Percentiles rank a stretch among this genome's conserved stretches.
These are phyloP conservation scores for Trichosporon coremiiforme DNA, from an alignment of 1,284 basidiomycete genomes.

Conservation along the genomic window DNA sequence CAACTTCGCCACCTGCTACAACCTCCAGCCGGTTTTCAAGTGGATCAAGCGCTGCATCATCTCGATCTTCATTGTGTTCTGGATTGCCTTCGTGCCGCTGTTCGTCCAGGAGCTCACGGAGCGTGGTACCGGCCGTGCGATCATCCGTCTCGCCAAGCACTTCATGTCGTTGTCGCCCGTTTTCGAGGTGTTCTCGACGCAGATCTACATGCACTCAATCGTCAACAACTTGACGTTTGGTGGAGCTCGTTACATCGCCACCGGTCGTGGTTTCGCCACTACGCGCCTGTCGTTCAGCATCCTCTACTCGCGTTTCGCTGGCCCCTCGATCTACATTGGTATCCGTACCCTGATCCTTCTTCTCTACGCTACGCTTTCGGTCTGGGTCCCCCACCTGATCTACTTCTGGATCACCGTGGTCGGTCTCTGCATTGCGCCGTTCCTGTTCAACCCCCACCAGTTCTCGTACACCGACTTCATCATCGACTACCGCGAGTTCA, in stretches of 20 bases:
- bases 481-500: constrained; percentile 93
- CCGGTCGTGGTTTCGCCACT: constrained; percentile 96
- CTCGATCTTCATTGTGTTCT: constrained; percentile 94
- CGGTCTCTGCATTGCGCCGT: constrained; percentile 84
- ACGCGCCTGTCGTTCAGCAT: constrained; percentile 90
- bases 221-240: constrained; percentile 92
- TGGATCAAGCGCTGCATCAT: constrained; percentile 95
- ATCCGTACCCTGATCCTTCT: constrained; percentile 86
- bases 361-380: constrained; percentile 82
- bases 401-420: constrained; percentile 95
- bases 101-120: constrained; percentile 95
- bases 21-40: constrained; percentile 80
- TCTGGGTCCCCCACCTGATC: constrained; percentile 87
- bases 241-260: constrained; percentile 96
- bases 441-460: constrained; percentile 96
- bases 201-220: constrained; percentile 94
- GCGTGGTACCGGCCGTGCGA: constrained; percentile 82
- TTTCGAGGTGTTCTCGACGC: constrained; percentile 94
- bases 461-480: constrained; percentile 93
- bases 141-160: constrained; percentile 86
- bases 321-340: constrained; percentile 92
- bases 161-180: constrained; percentile 89
- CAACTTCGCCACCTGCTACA: constrained; percentile 76
- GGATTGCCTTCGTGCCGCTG: constrained; percentile 88
- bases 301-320: constrained; percentile 92